phyloP scores from a whole-genome alignment of 1,284 basidiomycete genomes.

The Cutaneotrichosporon dermatis region DNA sequence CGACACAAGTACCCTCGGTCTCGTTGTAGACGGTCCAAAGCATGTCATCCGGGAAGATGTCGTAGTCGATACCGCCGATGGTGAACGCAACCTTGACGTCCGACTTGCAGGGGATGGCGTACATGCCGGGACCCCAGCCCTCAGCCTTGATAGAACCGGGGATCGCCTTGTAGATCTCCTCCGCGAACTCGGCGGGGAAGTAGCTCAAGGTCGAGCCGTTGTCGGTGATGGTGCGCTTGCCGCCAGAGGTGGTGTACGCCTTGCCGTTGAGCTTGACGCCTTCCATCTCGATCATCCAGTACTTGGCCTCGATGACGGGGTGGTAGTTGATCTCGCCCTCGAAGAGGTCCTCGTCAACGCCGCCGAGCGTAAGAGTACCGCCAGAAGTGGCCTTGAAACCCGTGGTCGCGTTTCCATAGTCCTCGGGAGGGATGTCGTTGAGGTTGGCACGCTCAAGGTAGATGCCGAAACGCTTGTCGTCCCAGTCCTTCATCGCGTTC shows the following conservation, averaged over 20 bases:
- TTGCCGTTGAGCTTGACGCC: slow-evolving; percentile 8
- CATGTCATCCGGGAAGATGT: slow-evolving; percentile 5
- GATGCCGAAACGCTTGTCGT: slow-evolving; percentile 70
- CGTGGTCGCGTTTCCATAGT: not conserved
- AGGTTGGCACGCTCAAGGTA: slow-evolving; percentile 59
- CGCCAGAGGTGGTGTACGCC: not conserved
- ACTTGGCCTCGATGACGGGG: slow-evolving; percentile 48
- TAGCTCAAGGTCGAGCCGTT: slow-evolving; percentile 33
- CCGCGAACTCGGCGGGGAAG: slow-evolving; percentile 17
- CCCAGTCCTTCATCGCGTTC: slow-evolving; percentile 61
- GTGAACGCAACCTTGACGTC: slow-evolving; percentile 3
- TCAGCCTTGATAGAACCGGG: slow-evolving; percentile 5
- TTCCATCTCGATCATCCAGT: slow-evolving; percentile 9
- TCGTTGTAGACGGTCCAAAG: not conserved
- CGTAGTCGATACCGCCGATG: slow-evolving; percentile 8
- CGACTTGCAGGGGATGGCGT: slow-evolving; percentile 7
- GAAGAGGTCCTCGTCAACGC: slow-evolving; percentile 59
- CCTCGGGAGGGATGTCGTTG: not conserved
- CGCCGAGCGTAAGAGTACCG: slow-evolving; percentile 64
- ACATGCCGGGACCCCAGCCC: not conserved
- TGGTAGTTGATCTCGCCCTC: slow-evolving; percentile 70
- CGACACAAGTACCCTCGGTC: not conserved
- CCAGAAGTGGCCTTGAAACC: slow-evolving; percentile 54
- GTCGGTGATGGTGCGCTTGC: slow-evolving; percentile 12
- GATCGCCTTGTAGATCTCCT: slow-evolving; percentile 22